Evolutionary conservation across 345 rosid genomes (phyloP).

Genomic region (Psidium friedrichsthalianum): DNA sequence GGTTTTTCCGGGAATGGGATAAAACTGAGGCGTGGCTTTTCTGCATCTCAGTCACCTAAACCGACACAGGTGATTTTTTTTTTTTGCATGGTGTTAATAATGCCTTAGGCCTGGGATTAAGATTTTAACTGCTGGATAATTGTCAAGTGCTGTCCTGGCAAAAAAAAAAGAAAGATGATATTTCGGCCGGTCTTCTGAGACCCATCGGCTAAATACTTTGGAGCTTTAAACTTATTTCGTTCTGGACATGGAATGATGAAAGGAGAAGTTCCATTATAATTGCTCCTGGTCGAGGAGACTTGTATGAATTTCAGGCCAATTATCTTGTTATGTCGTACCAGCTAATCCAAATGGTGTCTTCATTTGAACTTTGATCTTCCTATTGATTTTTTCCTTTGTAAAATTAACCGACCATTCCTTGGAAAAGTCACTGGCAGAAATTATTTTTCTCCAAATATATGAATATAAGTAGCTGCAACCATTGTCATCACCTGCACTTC

Average conservation of each 20-base stretch:
- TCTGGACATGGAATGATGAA: neutral
- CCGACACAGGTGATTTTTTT: constrained; percentile 55
- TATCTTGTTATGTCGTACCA: neutral
- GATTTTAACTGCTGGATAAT: neutral
- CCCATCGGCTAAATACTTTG: neutral
- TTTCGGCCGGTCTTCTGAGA: neutral
- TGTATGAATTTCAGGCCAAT: neutral
- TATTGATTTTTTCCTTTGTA: neutral
- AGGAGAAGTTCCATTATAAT: neutral
- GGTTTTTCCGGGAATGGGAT: constrained; percentile 59
- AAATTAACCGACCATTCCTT: neutral
- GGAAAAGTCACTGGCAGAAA: neutral
- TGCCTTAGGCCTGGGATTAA: neutral
- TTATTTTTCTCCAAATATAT: neutral
- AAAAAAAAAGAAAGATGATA: neutral
- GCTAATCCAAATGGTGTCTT: neutral
- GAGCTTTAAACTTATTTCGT: neutral
- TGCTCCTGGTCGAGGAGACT: neutral
- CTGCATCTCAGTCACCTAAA: constrained; percentile 54
- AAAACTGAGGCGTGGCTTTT: constrained; percentile 89
- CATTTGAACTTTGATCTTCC: neutral
- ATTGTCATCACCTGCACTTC: neutral
- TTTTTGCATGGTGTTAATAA: neutral
- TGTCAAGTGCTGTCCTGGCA: neutral
- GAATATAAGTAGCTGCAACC: neutral